Evolutionary conservation across 176 grass and related monocot species (phyloP).

Genomic region (Themeda triandra): DNA sequence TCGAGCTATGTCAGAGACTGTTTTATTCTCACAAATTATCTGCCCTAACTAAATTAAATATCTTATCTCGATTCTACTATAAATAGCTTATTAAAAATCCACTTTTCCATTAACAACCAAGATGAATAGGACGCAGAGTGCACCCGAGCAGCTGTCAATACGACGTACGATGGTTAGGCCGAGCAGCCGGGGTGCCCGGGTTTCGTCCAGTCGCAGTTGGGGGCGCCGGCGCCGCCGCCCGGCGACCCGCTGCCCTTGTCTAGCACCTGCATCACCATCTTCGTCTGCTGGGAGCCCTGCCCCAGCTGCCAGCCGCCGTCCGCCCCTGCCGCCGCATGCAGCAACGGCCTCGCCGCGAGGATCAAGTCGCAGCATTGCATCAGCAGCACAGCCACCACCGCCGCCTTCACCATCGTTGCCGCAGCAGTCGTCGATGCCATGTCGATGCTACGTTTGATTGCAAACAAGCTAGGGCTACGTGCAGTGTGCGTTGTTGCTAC

Average conservation of each 20-base stretch:
- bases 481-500: neutral
- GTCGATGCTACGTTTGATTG: neutral
- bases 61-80: neutral
- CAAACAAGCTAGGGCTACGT: neutral
- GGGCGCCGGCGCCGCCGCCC: no score
- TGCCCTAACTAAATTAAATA: neutral
- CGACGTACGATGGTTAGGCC: neutral
- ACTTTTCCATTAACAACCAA: neutral
- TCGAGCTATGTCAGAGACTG: no score
- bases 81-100: neutral
- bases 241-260: no score
- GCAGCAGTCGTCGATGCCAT: neutral
- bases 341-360: conserved; percentile 5
- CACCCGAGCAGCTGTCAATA: neutral
- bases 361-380: conserved; percentile 5
- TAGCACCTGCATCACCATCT: no score
- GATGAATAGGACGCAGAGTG: no score
- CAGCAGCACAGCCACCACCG: neutral
- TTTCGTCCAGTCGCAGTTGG: neutral
- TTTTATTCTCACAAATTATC: neutral
- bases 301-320: neutral
- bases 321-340: neutral
- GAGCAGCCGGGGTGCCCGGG: neutral
- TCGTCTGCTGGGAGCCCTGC: no score
- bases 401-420: neutral